Base-by-base conservation (phyloP, 2,329 filamentous ascomycete genomes). In the Salinomyces thailandicus region DNA sequence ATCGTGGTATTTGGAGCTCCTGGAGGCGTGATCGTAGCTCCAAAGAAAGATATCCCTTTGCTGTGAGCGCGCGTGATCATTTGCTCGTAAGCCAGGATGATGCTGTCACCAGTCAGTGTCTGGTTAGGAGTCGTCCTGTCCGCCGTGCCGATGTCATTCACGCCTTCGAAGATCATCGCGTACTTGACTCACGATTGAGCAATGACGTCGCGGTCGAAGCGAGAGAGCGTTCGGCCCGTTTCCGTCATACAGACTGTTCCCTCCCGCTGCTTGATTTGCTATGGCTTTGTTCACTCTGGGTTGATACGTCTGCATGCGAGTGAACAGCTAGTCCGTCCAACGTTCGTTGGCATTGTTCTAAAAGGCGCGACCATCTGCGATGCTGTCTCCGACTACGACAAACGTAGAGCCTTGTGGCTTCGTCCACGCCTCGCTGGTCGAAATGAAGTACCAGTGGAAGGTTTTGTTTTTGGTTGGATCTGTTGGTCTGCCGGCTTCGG, bases 21-120 rank as follows among this genome's bases (percentile, higher is more conserved):
- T 45, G 82, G 82, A 0, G 77, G 77, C 3, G 77, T 81, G 41
- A 81, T 79, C 0, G 79, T 82, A 0, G 73, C 76, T 0, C 64
- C 77, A 47, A 80, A 76, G 5, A 77, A 62, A 0, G 68, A 66
- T 17, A 79, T 66, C 1, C 70, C 70, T 2, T 65, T 63, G 0
- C 66, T 61, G 48, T 74, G 72, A 13, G 75, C 62, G 11, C 75
- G 65, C 1, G 61, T 59, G 2, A 67, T 64, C 19, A 81, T 76
- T 45, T 77, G 72, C 38, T 63, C 57, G 50, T 73, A 81, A 1
- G 73, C 73, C n/a, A 62, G 61, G 22, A 74, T 70, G 2, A 82
- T 58, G 2, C 58, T 49, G 35, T 68, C 65, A 11, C 66, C 72
- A 7, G 77, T 59, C 3, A 55, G 49, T 3, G 47, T 43, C 46